A percentile compares a stretch with the other conserved stretches of the same genome.
Evolutionary conservation across 345 rosid genomes (phyloP).

Genomic region (Citrus unshiu): DNA sequence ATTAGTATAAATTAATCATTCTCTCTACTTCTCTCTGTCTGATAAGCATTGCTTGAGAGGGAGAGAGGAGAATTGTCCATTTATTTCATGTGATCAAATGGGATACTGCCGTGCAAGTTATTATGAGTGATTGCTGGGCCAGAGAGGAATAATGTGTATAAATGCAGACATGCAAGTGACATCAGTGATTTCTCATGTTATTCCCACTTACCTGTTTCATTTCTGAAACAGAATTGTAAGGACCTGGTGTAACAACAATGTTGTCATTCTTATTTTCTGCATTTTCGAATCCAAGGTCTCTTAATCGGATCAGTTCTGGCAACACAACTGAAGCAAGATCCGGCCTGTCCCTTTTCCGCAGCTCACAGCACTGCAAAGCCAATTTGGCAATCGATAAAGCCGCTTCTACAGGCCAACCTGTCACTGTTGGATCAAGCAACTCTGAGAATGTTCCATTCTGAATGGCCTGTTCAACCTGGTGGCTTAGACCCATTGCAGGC

Average conservation of each 20-base stretch:
- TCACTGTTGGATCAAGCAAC: constrained; percentile 63
- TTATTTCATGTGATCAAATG: neutral
- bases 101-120: neutral
- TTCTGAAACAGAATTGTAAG: neutral
- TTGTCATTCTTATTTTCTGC: constrained; percentile 10
- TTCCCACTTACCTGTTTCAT: neutral
- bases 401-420: constrained; percentile 73
- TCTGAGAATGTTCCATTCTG: constrained; percentile 39
- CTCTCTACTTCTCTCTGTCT: neutral
- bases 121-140: neutral
- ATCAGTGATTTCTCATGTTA: neutral
- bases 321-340: constrained; percentile 55
- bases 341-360: constrained; percentile 79
- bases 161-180: neutral
- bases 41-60: no score
- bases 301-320: constrained; percentile 59
- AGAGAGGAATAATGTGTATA: neutral
- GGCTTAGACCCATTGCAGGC: constrained; percentile 66
- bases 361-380: constrained; percentile 73
- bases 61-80: neutral
- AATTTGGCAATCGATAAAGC: constrained; percentile 54
- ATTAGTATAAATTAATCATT: neutral
- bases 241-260: neutral
- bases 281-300: constrained; percentile 34
- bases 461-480: constrained; percentile 60